phyloP scores from a whole-genome alignment of 2,329 filamentous ascomycete species.

The Trichoderma harzianum region DNA sequence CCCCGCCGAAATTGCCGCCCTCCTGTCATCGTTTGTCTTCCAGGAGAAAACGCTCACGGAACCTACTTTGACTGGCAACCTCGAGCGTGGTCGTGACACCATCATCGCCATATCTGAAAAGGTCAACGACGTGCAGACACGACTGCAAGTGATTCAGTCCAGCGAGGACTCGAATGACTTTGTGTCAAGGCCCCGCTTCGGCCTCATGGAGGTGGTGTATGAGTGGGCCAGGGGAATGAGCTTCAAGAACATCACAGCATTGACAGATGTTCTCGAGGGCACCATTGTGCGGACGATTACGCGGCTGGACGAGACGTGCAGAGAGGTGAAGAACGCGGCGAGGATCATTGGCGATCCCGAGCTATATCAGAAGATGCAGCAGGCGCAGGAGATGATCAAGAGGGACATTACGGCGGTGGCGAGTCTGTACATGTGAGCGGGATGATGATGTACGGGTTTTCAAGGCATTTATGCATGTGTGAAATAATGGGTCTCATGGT shows the following conservation, averaged over 20 bases:
- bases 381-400: slow-evolving; percentile 96
- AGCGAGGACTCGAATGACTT: slow-evolving; percentile 92
- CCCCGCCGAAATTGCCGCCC: slow-evolving; percentile 90
- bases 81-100: slow-evolving; percentile 77
- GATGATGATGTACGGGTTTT: neutral
- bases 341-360: slow-evolving; percentile 92
- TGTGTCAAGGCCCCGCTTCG: slow-evolving; percentile 80
- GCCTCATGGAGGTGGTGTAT: slow-evolving; percentile 94
- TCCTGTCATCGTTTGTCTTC: slow-evolving; percentile 94
- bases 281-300: slow-evolving; percentile 96
- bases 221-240: slow-evolving; percentile 98
- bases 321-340: slow-evolving; percentile 96
- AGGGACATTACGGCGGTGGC: slow-evolving; percentile 89
- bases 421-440: slow-evolving; percentile 73
- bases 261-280: slow-evolving; percentile 95
- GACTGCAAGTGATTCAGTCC: slow-evolving; percentile 87
- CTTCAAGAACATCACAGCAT: slow-evolving; percentile 93
- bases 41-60: slow-evolving; percentile 88
- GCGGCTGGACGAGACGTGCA: slow-evolving; percentile 88
- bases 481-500: neutral
- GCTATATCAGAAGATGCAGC: slow-evolving; percentile 94
- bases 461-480: neutral
- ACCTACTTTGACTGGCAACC: slow-evolving; percentile 74
- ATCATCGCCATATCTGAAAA: slow-evolving; percentile 91
- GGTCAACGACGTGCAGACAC: slow-evolving; percentile 83